Percentiles rank a stretch among this genome's conserved stretches.
phyloP scores from a whole-genome alignment of 306 rosid species.

The Phaseolus lunatus region DNA sequence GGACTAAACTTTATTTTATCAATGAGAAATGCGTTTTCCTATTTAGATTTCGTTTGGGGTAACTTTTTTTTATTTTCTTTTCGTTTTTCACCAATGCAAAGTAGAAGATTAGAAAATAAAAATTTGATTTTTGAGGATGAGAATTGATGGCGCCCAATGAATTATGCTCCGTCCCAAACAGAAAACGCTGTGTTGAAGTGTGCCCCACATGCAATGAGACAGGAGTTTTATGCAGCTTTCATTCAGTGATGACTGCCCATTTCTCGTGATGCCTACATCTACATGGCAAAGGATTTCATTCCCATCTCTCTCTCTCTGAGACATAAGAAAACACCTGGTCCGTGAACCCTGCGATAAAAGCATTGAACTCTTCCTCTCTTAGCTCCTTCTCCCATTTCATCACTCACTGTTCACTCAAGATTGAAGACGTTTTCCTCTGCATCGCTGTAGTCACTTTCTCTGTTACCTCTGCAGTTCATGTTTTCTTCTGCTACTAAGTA shows the following conservation, averaged over 20 bases:
- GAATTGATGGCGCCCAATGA: constrained; percentile 31
- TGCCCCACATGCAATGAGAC: constrained; percentile 54
- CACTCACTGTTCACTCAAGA: constrained; percentile 33
- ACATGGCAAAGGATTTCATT: constrained; percentile 50
- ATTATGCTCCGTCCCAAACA: constrained; percentile 31
- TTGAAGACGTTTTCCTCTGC: constrained; percentile 36
- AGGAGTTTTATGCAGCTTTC: constrained; percentile 59
- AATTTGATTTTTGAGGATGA: constrained; percentile 27
- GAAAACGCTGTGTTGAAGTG: constrained; percentile 25
- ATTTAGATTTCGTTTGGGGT: neutral
- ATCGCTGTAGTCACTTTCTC: constrained; percentile 49
- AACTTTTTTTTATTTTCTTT: neutral
- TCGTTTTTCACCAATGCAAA: constrained; percentile 2
- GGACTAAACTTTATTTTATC: neutral
- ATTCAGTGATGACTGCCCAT: constrained; percentile 65
- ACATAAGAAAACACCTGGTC: constrained; percentile 68
- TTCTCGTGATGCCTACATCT: constrained; percentile 70
- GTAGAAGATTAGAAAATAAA: constrained; percentile 12
- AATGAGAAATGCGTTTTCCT: neutral
- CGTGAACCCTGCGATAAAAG: constrained; percentile 59
- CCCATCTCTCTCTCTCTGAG: constrained; percentile 41
- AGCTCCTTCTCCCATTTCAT: constrained; percentile 41
- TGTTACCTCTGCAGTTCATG: constrained; percentile 37
- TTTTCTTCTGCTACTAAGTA: constrained; percentile 43
- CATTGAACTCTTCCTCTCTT: constrained; percentile 36